These are phyloP conservation scores for Thozetella sp. DNA, from an alignment of 495 filamentous ascomycete species.

Conservation along the genomic window DNA sequence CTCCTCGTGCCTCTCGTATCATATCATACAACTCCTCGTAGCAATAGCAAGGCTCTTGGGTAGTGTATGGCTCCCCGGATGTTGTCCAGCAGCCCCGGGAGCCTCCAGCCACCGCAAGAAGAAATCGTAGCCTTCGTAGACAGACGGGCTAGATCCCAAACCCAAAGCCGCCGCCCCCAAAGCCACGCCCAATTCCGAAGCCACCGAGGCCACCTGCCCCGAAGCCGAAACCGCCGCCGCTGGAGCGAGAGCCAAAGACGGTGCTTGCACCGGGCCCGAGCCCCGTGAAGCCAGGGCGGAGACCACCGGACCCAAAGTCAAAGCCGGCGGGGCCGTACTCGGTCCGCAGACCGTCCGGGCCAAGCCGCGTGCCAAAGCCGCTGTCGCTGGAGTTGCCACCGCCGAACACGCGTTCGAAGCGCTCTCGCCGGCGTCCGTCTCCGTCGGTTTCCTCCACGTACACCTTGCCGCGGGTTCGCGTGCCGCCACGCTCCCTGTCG, in stretches of 20 bases:
- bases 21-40: too few species aligned
- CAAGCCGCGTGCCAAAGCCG: background rate
- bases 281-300: background rate
- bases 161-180: background rate
- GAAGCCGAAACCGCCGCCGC: background rate
- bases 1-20: too few species aligned
- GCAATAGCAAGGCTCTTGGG: too few species aligned
- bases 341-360: background rate
- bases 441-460: background rate
- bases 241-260: background rate
- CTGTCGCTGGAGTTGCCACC: too few species aligned
- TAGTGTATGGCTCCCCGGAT: background rate
- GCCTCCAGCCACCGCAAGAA: background rate
- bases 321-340: background rate
- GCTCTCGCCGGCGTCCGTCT: too few species aligned
- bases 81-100: background rate
- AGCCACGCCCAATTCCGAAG: background rate
- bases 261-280: background rate
- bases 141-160: background rate
- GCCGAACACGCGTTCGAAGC: too few species aligned
- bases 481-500: background rate
- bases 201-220: background rate
- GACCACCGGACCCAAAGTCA: background rate
- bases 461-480: background rate
- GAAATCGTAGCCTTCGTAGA: background rate